Evolutionary conservation across 768 basidiomycete species (phyloP), one percentile per base, ranked within the genome.

Genomic region (Hypsizygus marmoreus): DNA sequence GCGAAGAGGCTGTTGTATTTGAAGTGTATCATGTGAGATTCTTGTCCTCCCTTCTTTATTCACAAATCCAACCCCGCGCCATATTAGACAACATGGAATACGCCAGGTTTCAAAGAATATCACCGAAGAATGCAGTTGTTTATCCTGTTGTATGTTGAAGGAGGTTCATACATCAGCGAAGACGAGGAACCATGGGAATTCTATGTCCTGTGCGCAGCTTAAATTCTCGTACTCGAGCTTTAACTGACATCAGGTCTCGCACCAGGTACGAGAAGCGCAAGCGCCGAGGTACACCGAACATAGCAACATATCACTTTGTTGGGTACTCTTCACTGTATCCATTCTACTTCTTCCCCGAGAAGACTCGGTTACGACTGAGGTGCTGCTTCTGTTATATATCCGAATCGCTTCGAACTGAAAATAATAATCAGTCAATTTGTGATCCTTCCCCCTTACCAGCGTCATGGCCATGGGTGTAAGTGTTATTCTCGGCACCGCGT

Each of bases 101-200:
- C 91, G 0, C 80, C 88, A 6, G 95, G 91, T 10, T 98, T 97
- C 69, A 77, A 75, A 60, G 92, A 95, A 65, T 93, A 91, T 50
- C 95, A 97, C 60, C 78, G 87, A 13, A 74, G 81, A 43, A 95
- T 97, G 88, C 97, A 98, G 66, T 62, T 97, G 39, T 97, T 97
- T 64, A 91, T 97, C 53, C 63, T 95, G 44, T 73, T 99, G 4
- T 97, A 91, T 68, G 93, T 99, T 57, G 97, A 99, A 62, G 97
- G 81, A 9, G 97, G 95, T 2, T 92, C 90, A 10, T 98, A 93
- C 65, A 91, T 99, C 54, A 81, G 86, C 57, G 95, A 97, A 54
- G 90, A 91, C 4, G 95, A 98, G 61, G 88, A 93, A 16, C 74
- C 77, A 1, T 98, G 95, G 95, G 92, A 97, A 63, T 97, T 98